Evolutionary conservation across 2,329 filamentous ascomycete genomes (phyloP).

Genomic region (Corinectria fuckeliana): DNA sequence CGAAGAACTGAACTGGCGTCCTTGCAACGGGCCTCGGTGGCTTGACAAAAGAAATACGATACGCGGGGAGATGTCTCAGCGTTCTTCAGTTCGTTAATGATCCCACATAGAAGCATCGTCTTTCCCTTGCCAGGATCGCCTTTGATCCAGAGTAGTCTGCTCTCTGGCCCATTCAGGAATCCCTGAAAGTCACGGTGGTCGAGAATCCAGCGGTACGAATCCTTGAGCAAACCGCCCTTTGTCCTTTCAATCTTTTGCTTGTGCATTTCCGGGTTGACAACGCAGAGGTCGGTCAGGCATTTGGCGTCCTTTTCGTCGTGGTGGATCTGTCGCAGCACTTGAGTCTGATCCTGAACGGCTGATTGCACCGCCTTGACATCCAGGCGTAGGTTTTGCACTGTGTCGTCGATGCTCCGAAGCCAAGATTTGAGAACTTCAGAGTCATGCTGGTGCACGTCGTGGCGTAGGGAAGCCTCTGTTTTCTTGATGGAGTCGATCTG

Average conservation of each 20-base stretch:
- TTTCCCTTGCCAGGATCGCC: slow-evolving; percentile 48
- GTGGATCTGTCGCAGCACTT: not conserved
- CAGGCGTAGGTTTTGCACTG: no score
- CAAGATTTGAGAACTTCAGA: no score
- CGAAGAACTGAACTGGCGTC: slow-evolving; percentile 50
- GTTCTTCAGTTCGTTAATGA: slow-evolving; percentile 33
- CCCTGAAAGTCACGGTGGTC: slow-evolving; percentile 34
- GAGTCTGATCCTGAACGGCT: not conserved
- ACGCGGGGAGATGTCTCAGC: not conserved
- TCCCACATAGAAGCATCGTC: slow-evolving; percentile 45
- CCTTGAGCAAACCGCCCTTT: slow-evolving; percentile 28
- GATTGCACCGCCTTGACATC: not conserved
- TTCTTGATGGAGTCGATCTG: not conserved
- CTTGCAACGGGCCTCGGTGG: slow-evolving; percentile 45
- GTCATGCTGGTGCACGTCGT: no score
- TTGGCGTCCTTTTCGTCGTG: not conserved
- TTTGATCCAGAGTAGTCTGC: slow-evolving; percentile 43
- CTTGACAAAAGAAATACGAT: slow-evolving; percentile 53
- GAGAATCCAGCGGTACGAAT: slow-evolving; percentile 44
- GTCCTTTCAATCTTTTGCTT: slow-evolving; percentile 24
- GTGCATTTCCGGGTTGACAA: not conserved
- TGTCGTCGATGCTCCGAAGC: no score
- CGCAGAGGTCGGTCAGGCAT: not conserved
- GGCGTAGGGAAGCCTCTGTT: no score
- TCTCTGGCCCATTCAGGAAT: slow-evolving; percentile 31